Evolutionary conservation across 2,329 filamentous ascomycete species (phyloP).

Genomic region (Botryotinia convoluta): DNA sequence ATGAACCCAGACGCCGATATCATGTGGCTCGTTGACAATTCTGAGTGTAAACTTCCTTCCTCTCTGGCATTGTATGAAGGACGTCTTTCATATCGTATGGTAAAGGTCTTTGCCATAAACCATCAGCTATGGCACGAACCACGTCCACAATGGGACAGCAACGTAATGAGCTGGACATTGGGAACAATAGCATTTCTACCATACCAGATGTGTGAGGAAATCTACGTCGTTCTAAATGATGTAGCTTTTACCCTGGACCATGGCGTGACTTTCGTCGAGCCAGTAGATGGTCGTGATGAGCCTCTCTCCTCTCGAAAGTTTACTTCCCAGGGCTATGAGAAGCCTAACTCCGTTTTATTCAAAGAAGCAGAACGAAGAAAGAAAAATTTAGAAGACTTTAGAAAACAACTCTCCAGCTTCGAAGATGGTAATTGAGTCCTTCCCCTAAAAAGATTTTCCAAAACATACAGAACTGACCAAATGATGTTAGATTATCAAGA

Average conservation of each 20-base stretch:
- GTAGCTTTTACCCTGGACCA: not conserved
- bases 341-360: not conserved
- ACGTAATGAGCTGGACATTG: not conserved
- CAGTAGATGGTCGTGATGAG: not conserved
- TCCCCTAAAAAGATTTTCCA: not conserved
- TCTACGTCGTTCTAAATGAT: constrained; percentile 1
- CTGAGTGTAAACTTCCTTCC: not conserved
- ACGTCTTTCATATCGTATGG: not conserved
- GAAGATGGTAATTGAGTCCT: not conserved
- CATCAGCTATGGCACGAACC: not conserved
- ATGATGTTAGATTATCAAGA: not conserved
- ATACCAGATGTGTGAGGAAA: constrained; percentile 4
- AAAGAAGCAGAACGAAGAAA: not conserved
- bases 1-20: constrained; percentile 12
- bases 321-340: not conserved
- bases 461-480: not conserved
- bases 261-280: not conserved
- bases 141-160: not conserved
- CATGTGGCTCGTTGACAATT: not conserved
- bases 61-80: not conserved
- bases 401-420: not conserved
- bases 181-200: not conserved
- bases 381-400: not conserved
- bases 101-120: constrained; percentile 8
- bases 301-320: not conserved